A percentile compares a stretch with the other conserved stretches of the same genome.
These are phyloP conservation scores for Westerdykella aurantiaca DNA, from an alignment of 2,329 filamentous ascomycete species.

Conservation along the genomic window DNA sequence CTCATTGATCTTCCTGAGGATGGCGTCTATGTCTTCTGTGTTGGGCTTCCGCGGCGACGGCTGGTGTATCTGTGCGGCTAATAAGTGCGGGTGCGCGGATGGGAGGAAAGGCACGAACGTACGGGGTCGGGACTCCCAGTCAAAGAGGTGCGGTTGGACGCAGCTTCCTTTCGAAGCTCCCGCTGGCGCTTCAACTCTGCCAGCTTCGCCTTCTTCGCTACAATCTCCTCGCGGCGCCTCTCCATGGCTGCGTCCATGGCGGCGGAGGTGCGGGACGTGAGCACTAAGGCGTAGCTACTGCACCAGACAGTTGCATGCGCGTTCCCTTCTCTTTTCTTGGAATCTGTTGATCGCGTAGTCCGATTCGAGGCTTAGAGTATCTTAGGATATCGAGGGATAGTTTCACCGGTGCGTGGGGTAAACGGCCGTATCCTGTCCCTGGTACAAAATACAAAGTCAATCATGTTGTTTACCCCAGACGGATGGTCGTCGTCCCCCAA, in stretches of 20 bases:
- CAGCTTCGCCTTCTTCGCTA: conserved; percentile 94
- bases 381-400: too few species aligned
- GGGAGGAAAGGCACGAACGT: conserved; percentile 17
- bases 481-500: conserved; percentile 8
- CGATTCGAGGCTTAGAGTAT: not conserved
- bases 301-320: not conserved
- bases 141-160: conserved; percentile 59
- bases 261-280: conserved; percentile 2
- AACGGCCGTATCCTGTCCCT: too few species aligned
- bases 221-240: conserved; percentile 87
- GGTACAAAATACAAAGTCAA: too few species aligned
- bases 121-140: conserved; percentile 60
- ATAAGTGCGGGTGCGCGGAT: conserved; percentile 13
- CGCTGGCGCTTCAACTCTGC: conserved; percentile 92
- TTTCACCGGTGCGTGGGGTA: too few species aligned
- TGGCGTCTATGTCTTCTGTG: conserved; percentile 70
- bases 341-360: not conserved
- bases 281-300: too few species aligned
- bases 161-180: conserved; percentile 73
- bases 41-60: conserved; percentile 61
- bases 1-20: conserved; percentile 53
- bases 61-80: conserved; percentile 53
- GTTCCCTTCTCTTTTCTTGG: not conserved
- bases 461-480: too few species aligned
- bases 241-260: conserved; percentile 54